These are phyloP conservation scores for Populus deltoides DNA, from an alignment of 345 rosid species.

Conservation along the genomic window DNA sequence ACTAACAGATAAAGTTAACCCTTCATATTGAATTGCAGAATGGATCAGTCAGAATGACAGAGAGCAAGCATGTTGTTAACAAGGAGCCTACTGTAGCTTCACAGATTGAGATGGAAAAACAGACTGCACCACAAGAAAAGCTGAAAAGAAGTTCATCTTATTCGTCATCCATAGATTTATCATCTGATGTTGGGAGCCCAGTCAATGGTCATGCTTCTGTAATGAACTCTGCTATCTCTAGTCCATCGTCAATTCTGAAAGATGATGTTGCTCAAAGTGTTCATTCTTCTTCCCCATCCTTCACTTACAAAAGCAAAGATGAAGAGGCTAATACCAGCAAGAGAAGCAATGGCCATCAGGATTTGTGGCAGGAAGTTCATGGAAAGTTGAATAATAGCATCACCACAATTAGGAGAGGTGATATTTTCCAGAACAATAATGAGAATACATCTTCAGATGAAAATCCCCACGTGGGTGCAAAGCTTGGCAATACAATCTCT, in stretches of 20 bases:
- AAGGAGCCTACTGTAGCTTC: constrained; percentile 24
- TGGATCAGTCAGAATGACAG: constrained; percentile 27
- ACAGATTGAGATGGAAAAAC: constrained; percentile 24
- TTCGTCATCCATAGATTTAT: constrained; percentile 50
- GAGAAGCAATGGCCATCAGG: constrained; percentile 14
- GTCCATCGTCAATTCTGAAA: constrained; percentile 14
- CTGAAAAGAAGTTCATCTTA: constrained; percentile 30
- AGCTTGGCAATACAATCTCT: neutral
- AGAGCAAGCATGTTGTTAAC: constrained; percentile 21
- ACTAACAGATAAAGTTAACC: constrained; percentile 9
- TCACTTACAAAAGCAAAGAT: constrained; percentile 20
- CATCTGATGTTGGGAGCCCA: constrained; percentile 42
- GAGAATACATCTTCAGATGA: constrained; percentile 8
- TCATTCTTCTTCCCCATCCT: constrained; percentile 29
- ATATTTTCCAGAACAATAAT: constrained; percentile 8
- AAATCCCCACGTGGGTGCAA: constrained; percentile 7
- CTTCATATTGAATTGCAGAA: constrained; percentile 47
- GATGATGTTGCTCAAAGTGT: constrained; percentile 15
- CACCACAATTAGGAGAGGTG: neutral
- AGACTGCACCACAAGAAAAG: constrained; percentile 20
- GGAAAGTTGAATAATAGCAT: constrained; percentile 14
- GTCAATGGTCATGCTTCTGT: constrained; percentile 35
- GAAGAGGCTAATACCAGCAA: constrained; percentile 22
- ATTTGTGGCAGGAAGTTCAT: constrained; percentile 25
- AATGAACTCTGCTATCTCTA: constrained; percentile 27